Percentiles rank a stretch among this genome's conserved stretches.
Evolutionary conservation across 2,329 filamentous ascomycete species (phyloP).

Genomic region (Hypoxylon sp.): DNA sequence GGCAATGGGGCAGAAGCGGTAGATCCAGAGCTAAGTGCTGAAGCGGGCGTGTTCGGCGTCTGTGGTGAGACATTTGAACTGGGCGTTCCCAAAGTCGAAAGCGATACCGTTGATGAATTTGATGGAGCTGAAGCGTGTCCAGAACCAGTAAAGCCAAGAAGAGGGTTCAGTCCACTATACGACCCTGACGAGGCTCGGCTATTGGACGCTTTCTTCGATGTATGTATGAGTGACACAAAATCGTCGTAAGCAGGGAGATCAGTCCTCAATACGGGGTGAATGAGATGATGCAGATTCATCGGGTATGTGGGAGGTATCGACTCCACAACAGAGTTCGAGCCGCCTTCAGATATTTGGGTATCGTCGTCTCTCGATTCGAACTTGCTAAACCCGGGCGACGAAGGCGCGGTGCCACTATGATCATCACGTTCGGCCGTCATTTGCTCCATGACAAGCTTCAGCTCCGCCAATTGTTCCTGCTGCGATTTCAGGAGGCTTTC

Average conservation of each 20-base stretch:
- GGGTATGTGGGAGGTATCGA: conserved; percentile 69
- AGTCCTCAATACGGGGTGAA: conserved; percentile 85
- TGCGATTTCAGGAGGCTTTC: conserved; percentile 89
- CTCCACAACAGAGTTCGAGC: conserved; percentile 59
- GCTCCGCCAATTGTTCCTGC: conserved; percentile 90
- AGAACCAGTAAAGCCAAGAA: conserved; percentile 63
- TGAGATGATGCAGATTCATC: conserved; percentile 83
- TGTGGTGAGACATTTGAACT: conserved; percentile 69
- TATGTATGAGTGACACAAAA: conserved; percentile 81
- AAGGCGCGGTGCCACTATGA: conserved; percentile 80
- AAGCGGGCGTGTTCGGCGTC: conserved; percentile 72
- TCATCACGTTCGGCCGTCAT: conserved; percentile 83
- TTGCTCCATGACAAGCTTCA: conserved; percentile 93
- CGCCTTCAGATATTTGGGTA: conserved; percentile 56
- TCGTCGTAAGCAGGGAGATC: conserved; percentile 88
- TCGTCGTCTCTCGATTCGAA: conserved; percentile 72
- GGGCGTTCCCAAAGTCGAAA: conserved; percentile 63
- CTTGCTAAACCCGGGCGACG: conserved; percentile 82
- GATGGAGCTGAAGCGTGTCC: conserved; percentile 65
- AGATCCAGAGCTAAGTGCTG: conserved; percentile 63
- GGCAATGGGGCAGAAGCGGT: conserved; percentile 61
- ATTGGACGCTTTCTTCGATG: conserved; percentile 71
- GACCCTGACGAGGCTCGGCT: conserved; percentile 81
- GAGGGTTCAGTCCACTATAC: conserved; percentile 74
- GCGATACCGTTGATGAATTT: conserved; percentile 73